Evolutionary conservation across 225 moss, liverwort and hornwort genomes (phyloP).

Genomic region (Polytrichum formosum): DNA sequence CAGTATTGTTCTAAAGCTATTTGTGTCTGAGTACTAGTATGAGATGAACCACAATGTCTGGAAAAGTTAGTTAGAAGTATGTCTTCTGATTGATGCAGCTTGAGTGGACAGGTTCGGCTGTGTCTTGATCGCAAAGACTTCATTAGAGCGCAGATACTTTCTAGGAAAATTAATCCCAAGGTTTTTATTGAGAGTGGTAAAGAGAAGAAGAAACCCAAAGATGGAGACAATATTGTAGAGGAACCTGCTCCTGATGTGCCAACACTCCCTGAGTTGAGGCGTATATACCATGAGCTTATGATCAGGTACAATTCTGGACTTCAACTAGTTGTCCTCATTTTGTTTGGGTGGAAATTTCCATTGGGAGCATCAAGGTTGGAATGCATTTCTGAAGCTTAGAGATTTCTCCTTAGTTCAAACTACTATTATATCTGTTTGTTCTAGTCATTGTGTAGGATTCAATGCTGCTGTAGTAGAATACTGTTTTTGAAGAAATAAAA

Average conservation of each 20-base stretch:
- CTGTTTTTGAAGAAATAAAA: no score
- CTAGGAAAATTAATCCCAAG: constrained; percentile 89
- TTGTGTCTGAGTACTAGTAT: no score
- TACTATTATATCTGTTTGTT: no score
- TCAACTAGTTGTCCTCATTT: background rate
- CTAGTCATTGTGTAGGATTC: no score
- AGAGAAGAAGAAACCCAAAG: constrained; percentile 92
- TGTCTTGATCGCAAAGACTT: constrained; percentile 98
- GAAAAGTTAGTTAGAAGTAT: no score
- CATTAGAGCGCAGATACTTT: constrained; percentile 96
- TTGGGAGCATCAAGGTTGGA: no score
- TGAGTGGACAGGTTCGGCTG: constrained; percentile 71
- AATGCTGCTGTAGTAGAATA: no score
- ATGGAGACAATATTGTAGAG: constrained; percentile 86
- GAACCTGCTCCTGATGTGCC: constrained; percentile 92
- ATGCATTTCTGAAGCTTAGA: no score
- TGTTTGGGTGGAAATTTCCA: background rate
- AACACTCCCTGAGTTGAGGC: constrained; percentile 86
- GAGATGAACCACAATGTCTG: no score
- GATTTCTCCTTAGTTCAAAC: no score
- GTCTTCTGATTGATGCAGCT: background rate
- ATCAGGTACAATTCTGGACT: constrained; percentile 59
- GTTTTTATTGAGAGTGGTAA: constrained; percentile 74
- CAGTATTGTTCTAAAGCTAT: no score
- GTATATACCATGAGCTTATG: constrained; percentile 90